Conservation (phyloP, 164 flowering plant species). For the Macadamia integrifolia region DNA sequence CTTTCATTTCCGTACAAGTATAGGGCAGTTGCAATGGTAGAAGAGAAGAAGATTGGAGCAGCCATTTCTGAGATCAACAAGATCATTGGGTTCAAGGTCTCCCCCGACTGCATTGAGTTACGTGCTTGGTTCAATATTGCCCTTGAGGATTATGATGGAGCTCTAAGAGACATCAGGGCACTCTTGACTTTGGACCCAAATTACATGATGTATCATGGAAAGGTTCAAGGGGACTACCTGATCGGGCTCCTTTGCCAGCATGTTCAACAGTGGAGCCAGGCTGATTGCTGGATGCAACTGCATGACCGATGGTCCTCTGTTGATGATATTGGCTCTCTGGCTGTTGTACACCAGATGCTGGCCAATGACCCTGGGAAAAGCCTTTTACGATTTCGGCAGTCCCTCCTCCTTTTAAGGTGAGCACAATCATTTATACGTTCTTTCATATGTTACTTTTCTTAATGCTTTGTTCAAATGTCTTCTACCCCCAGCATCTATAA, state of each 20-base stretch:
- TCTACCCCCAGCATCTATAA: too few relatives aligned
- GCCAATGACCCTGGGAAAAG: conserved; percentile 30
- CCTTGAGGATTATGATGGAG: too few relatives aligned
- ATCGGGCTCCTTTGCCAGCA: too few relatives aligned
- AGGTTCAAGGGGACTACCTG: too few relatives aligned
- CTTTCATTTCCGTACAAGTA: conserved; percentile 55
- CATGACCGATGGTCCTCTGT: conserved; percentile 35
- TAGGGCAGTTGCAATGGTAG: conserved; percentile 48
- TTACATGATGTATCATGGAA: too few relatives aligned
- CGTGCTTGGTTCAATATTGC: conserved; percentile 37
- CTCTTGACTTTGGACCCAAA: too few relatives aligned
- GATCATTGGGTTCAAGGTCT: conserved; percentile 44
- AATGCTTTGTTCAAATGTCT: too few relatives aligned
- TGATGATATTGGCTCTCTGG: conserved; percentile 38
- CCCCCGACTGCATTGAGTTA: conserved; percentile 58
- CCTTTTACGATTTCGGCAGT: conserved; percentile 25
- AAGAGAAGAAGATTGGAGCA: conserved; percentile 40
- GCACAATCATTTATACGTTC: too few relatives aligned
- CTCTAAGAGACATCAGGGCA: too few relatives aligned
- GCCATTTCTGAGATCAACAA: conserved; percentile 46
- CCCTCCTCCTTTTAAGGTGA: conserved; percentile 32
- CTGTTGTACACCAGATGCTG: conserved; percentile 38
- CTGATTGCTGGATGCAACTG: conserved; percentile 14
- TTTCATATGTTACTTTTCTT: too few relatives aligned
- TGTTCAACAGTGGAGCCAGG: too few relatives aligned